Evolutionary conservation across 495 filamentous ascomycete genomes (phyloP).

Genomic region (Penicillium herquei): DNA sequence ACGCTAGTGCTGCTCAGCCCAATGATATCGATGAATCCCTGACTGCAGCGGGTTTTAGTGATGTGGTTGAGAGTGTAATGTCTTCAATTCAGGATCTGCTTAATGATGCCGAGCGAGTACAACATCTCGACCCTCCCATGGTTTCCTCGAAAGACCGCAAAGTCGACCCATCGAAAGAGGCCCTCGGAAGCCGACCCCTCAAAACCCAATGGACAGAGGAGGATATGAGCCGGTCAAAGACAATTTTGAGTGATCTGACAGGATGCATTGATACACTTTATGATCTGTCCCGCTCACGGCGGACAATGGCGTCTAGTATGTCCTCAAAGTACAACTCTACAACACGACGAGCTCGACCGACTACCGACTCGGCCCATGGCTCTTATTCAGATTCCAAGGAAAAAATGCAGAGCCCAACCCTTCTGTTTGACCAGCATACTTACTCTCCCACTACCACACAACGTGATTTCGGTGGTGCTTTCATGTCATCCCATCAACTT

Average conservation of each 20-base stretch:
- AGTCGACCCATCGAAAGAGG: constrained; percentile 36
- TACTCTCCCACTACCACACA: constrained; percentile 20
- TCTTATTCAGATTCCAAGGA: constrained; percentile 34
- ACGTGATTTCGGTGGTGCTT: constrained; percentile 20
- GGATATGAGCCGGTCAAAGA: constrained; percentile 48
- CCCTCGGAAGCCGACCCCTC: constrained; percentile 30
- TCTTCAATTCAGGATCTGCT: constrained; percentile 83
- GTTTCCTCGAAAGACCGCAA: constrained; percentile 38
- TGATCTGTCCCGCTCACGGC: constrained; percentile 75
- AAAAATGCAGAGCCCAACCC: constrained; percentile 26
- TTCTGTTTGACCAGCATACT: constrained; percentile 19
- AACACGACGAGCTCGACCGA: constrained; percentile 32
- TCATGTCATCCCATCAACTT: constrained; percentile 27
- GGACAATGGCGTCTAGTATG: constrained; percentile 46
- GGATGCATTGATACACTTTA: constrained; percentile 87
- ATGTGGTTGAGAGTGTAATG: constrained; percentile 86
- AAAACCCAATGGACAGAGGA: constrained; percentile 51
- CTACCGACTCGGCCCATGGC: constrained; percentile 26
- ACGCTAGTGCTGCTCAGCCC: constrained; percentile 60
- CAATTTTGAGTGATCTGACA: constrained; percentile 74
- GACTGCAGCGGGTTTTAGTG: constrained; percentile 78
- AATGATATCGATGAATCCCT: constrained; percentile 85
- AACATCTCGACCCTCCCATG: constrained; percentile 50
- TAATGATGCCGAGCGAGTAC: constrained; percentile 80
- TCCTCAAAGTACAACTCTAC: constrained; percentile 14